Evolutionary conservation across 2,329 filamentous ascomycete species (phyloP), one percentile per base, ranked within the genome.

Genomic region (Lomentospora prolificans): DNA sequence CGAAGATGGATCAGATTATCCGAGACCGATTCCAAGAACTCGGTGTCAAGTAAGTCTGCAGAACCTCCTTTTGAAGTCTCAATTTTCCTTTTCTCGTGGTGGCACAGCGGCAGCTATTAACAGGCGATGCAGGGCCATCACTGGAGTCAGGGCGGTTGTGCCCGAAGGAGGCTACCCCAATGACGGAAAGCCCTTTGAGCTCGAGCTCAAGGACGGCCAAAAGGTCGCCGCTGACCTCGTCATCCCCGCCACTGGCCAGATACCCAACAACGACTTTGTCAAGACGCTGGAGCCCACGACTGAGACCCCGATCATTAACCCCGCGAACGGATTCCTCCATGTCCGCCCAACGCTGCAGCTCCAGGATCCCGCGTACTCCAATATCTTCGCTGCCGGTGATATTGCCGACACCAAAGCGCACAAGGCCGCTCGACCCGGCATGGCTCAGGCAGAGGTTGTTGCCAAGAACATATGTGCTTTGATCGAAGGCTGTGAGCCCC

Each of bases 301-400:
- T 6, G 50, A 24, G 25, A 30, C n/a, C 1, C 27, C 30, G 12
- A 28, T 51, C 27, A 51, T 51, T 3, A 71, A 82, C 56, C 72
- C 75, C 0, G 60, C 65, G 3, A 73, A 72, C 0, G 76, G 75
- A 1, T 73, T 76, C 57, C 75, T 84, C 61, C 69, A 69, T 1
- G 78, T 86, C 25, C 73, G 75, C 51, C 70, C 75, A 0, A 82
- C 77, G 0, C 69, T 87, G 28, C 82, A 86, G 58, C 69, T 87
- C 9, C 62, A 67, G 4, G 76, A 79, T 60, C 65, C 71, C 1
- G 57, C 59, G 0, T 69, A 76, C 7, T 70, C 74, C 1, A 75
- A 81, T 57, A 71, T 86, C 2, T 87, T 82, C 61, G 79, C 78
- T 1, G 75, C 80, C 14, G 84, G 84, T n/a, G 84, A 87, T 59